Evolutionary conservation across 2,329 filamentous ascomycete genomes (phyloP), one percentile per base, ranked within the genome.

Genomic region (Xylariales sp.): DNA sequence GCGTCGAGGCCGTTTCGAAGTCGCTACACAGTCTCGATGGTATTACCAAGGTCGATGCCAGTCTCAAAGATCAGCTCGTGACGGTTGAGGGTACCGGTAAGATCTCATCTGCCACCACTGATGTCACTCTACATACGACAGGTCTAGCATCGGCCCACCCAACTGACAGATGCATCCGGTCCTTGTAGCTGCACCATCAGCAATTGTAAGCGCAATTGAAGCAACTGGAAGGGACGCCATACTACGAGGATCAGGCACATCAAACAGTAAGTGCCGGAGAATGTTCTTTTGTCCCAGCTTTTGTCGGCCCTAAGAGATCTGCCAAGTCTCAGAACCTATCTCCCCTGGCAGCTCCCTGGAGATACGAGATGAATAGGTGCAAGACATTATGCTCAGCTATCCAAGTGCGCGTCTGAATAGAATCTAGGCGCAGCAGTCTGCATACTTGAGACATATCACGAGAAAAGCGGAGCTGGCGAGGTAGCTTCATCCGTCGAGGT

Each of bases 191-290:
- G 81, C 93, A 15, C 93, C 93, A 12, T 96, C 90, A 40, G 78
- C 84, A 33, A 95, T 97, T 50, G 89, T 96, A 21, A 73, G 82
- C 48, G 86, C 91, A 6, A 95, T 97, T 49, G 86, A 96, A 68
- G 74, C 76, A 32, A 96, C 90, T 8, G 93, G 93, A 39, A 81
- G 89, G 57, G 91, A 97, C 76, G 91, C 91, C 33, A 96, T 98
- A 57, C 69, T 98, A 44, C 84, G 93, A 52, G 93, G 93, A 42
- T 90, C 86, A 45, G 93, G 93, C 49, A 78, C 75, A 53, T 84
- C 88, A 58, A 84, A 96, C 66, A 88, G 88, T 90, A 73, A 56
- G 82, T 76, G 14, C 28, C 40, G 36, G 47, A 31, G 47, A 40
- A 44, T 51, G 44, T 47, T 44, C 46, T 31, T 51, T 42, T 39